These are phyloP conservation scores for Leptographium galeiforme DNA, from an alignment of 2,329 filamentous ascomycete genomes.

Conservation along the genomic window DNA sequence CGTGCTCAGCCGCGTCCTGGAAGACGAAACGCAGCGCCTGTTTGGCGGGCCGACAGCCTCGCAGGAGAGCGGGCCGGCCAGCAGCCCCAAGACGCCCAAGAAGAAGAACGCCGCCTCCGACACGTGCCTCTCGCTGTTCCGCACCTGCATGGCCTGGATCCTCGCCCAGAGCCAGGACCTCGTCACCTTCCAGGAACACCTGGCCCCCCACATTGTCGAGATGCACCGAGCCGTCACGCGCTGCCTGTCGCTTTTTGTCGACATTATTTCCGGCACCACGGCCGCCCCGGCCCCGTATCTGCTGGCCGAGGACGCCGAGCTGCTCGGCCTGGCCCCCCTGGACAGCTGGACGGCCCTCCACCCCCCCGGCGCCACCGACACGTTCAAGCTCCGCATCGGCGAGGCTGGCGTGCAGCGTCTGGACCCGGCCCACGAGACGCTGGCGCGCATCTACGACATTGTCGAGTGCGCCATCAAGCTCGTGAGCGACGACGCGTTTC, in stretches of 20 bases:
- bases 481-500: slow-evolving; percentile 7
- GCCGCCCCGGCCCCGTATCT: slow-evolving; percentile 32
- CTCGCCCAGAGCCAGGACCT: slow-evolving; percentile 32
- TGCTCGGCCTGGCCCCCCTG: slow-evolving; percentile 30
- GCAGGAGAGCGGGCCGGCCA: not conserved
- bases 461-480: slow-evolving; percentile 11
- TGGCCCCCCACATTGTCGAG: slow-evolving; percentile 30
- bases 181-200: slow-evolving; percentile 28
- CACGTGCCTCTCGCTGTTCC: slow-evolving; percentile 35
- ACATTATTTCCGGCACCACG: slow-evolving; percentile 25
- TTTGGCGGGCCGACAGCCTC: slow-evolving; percentile 2
- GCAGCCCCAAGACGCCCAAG: not conserved
- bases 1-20: slow-evolving; percentile 54
- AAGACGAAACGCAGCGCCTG: slow-evolving; percentile 5
- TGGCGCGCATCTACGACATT: slow-evolving; percentile 13
- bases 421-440: slow-evolving; percentile 5
- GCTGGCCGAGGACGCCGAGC: slow-evolving; percentile 35
- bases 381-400: slow-evolving; percentile 10
- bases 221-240: slow-evolving; percentile 33
- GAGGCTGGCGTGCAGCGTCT: slow-evolving; percentile 8
- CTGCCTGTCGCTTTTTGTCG: slow-evolving; percentile 34
- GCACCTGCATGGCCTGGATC: slow-evolving; percentile 42
- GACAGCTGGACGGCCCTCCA: slow-evolving; percentile 12
- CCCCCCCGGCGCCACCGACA: not conserved
- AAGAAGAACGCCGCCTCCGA: slow-evolving; percentile 18